Evolutionary conservation across 2,329 filamentous ascomycete species (phyloP).

Genomic region (Eutypa lata): DNA sequence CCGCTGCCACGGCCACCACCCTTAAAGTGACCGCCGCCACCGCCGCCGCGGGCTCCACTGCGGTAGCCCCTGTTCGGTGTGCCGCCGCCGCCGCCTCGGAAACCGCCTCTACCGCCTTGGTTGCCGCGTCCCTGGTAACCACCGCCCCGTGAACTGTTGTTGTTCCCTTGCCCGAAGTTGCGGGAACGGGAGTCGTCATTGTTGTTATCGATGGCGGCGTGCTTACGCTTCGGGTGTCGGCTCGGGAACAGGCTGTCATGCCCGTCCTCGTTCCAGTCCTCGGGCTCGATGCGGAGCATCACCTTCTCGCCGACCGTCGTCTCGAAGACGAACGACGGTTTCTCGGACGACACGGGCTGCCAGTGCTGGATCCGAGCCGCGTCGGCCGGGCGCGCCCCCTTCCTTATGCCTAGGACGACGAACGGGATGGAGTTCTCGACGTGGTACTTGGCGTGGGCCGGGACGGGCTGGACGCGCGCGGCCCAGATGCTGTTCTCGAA

Average conservation of each 20-base stretch:
- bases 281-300: constrained; percentile 74
- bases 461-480: constrained; percentile 71
- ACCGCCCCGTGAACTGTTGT: constrained; percentile 31
- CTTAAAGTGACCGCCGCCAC: constrained; percentile 32
- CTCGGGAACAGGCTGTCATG: constrained; percentile 59
- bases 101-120: constrained; percentile 14
- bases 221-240: constrained; percentile 60
- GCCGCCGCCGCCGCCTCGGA: constrained; percentile 30
- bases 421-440: constrained; percentile 77
- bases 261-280: constrained; percentile 43
- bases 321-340: constrained; percentile 74
- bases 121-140: constrained; percentile 38
- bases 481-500: constrained; percentile 87
- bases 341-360: constrained; percentile 70
- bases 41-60: constrained; percentile 36
- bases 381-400: constrained; percentile 73
- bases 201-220: constrained; percentile 48
- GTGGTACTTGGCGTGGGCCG: constrained; percentile 64
- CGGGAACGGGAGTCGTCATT: constrained; percentile 27
- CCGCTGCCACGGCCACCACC: constrained; percentile 41
- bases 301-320: constrained; percentile 85
- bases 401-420: constrained; percentile 78
- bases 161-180: constrained; percentile 27
- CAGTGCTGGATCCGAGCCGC: constrained; percentile 80
- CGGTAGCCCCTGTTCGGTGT: constrained; percentile 33